These are phyloP conservation scores for Staphylotrichum longicolle DNA, from an alignment of 495 filamentous ascomycete genomes.

Conservation along the genomic window DNA sequence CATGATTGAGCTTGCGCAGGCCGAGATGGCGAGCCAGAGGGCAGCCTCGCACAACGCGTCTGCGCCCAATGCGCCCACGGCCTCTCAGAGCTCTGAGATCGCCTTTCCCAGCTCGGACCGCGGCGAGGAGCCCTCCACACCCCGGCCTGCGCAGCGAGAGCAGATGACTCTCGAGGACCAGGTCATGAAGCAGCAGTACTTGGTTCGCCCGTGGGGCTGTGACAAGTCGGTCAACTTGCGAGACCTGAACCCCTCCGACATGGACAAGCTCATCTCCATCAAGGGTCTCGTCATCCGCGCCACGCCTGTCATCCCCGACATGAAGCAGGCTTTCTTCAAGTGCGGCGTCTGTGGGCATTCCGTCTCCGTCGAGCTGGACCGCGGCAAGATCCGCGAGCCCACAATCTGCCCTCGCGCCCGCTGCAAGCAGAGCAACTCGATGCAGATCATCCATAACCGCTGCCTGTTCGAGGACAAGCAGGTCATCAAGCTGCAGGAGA, in stretches of 20 bases:
- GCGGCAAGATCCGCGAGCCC: slow-evolving; percentile 93
- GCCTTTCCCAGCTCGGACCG: slow-evolving; percentile 73
- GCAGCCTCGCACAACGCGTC: slow-evolving; percentile 54
- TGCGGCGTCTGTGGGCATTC: slow-evolving; percentile 91
- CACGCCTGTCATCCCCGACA: slow-evolving; percentile 94
- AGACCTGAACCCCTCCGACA: slow-evolving; percentile 91
- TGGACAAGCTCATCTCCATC: slow-evolving; percentile 94
- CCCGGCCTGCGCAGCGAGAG: slow-evolving; percentile 31
- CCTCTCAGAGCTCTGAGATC: slow-evolving; percentile 64
- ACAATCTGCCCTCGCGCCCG: slow-evolving; percentile 82
- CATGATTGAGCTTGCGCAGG: slow-evolving; percentile 84
- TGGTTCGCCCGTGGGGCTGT: slow-evolving; percentile 86
- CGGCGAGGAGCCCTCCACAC: slow-evolving; percentile 47
- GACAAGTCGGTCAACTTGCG: slow-evolving; percentile 87
- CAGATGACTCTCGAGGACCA: slow-evolving; percentile 50
- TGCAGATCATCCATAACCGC: slow-evolving; percentile 97
- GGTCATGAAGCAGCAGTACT: slow-evolving; percentile 71
- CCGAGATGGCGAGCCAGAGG: slow-evolving; percentile 71
- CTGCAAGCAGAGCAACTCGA: slow-evolving; percentile 84
- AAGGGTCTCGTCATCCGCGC: slow-evolving; percentile 96
- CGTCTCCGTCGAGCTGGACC: slow-evolving; percentile 84
- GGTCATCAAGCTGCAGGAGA: slow-evolving; percentile 98
- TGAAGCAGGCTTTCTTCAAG: slow-evolving; percentile 93
- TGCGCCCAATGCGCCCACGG: slow-evolving; percentile 36
- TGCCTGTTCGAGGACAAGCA: slow-evolving; percentile 96